These are phyloP conservation scores for Truncatella angustata DNA, from an alignment of 2,329 filamentous ascomycete genomes.

Conservation along the genomic window DNA sequence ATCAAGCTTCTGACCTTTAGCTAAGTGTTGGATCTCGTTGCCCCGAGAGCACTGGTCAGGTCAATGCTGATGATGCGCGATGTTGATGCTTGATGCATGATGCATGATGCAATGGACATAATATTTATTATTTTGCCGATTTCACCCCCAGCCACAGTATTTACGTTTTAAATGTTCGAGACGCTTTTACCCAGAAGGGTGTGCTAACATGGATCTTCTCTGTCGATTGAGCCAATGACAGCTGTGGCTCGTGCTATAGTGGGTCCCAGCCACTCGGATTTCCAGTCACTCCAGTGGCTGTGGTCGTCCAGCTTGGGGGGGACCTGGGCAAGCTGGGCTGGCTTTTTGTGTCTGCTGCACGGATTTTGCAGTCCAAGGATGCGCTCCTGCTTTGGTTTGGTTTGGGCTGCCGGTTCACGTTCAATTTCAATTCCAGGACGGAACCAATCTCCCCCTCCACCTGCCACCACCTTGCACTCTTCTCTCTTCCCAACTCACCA, in stretches of 20 bases:
- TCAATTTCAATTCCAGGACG: neutral
- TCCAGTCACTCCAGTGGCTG: no score
- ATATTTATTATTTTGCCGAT: no score
- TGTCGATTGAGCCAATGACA: neutral
- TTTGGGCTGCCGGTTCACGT: neutral
- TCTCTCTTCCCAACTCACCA: constrained; percentile 6
- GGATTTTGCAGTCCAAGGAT: constrained; percentile 1
- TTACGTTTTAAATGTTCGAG: neutral
- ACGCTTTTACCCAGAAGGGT: neutral
- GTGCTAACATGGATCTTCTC: neutral
- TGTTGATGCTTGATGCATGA: no score
- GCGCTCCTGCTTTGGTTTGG: neutral
- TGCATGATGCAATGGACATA: no score
- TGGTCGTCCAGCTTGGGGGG: no score
- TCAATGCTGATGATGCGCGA: no score
- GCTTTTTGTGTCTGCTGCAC: no score
- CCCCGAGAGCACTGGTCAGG: no score
- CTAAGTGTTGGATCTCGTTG: no score
- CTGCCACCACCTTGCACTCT: neutral
- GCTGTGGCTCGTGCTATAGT: constrained; percentile 1
- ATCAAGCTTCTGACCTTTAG: no score
- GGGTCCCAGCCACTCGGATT: constrained; percentile 9
- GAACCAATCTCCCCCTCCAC: neutral
- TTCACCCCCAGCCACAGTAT: constrained; percentile 4
- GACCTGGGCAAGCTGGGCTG: no score